These are phyloP conservation scores for Colletotrichum sublineola DNA, from an alignment of 2,329 filamentous ascomycete species.

Conservation along the genomic window DNA sequence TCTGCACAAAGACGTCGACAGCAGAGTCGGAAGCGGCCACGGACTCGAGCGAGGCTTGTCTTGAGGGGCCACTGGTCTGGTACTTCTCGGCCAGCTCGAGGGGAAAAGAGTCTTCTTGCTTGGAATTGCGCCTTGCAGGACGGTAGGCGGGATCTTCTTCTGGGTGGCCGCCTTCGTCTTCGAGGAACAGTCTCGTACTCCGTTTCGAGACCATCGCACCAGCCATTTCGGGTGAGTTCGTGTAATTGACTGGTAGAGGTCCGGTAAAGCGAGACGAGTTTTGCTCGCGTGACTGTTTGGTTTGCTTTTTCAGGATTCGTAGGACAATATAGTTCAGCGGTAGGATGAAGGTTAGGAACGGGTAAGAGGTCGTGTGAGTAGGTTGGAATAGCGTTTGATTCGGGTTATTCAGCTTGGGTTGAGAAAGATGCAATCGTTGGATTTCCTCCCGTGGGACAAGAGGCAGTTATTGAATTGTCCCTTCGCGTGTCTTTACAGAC, in stretches of 20 bases:
- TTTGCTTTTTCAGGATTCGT: slow-evolving; percentile 4
- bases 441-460: slow-evolving; percentile 29
- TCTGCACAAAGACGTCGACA: slow-evolving; percentile 29
- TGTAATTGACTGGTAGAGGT: neutral
- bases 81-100: slow-evolving; percentile 30
- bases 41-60: slow-evolving; percentile 37
- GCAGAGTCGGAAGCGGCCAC: slow-evolving; percentile 20
- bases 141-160: slow-evolving; percentile 38
- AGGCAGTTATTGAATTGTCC: slow-evolving; percentile 33
- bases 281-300: slow-evolving; percentile 34
- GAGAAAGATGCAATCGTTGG: slow-evolving; percentile 18
- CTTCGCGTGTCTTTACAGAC: slow-evolving; percentile 40
- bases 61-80: slow-evolving; percentile 24
- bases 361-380: slow-evolving; percentile 42
- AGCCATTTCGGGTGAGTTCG: slow-evolving; percentile 17
- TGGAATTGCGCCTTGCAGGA: slow-evolving; percentile 30
- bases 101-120: slow-evolving; percentile 31
- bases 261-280: neutral
- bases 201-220: slow-evolving; percentile 42
- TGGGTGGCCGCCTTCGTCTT: slow-evolving; percentile 36
- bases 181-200: slow-evolving; percentile 40
- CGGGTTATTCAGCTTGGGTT: neutral
- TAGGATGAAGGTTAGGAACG: slow-evolving; percentile 16
- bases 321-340: slow-evolving; percentile 2
- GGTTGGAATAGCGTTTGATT: slow-evolving; percentile 14